These are phyloP conservation scores for Schizopora paradoxa DNA, from an alignment of 1,284 basidiomycete species.

Conservation along the genomic window DNA sequence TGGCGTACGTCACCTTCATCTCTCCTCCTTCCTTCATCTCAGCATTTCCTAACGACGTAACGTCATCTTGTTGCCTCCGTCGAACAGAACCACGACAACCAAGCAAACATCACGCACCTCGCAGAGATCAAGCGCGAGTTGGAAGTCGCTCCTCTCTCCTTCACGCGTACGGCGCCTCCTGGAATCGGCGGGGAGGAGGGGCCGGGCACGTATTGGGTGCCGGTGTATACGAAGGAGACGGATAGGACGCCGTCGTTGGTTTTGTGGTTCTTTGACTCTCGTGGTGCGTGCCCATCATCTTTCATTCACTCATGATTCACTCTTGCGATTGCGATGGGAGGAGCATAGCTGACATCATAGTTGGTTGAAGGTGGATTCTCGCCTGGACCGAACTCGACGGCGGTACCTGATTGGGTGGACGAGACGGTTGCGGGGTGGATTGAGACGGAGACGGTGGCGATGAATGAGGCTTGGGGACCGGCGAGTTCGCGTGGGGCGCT, in stretches of 20 bases:
- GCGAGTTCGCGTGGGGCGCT: conserved; percentile 45
- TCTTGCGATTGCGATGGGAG: too few species aligned
- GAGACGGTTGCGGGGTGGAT: conserved; percentile 57
- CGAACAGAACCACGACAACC: conserved; percentile 25
- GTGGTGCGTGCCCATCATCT: conserved; percentile 36
- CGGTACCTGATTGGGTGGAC: conserved; percentile 65
- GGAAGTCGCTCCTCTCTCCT: conserved; percentile 50
- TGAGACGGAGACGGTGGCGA: conserved; percentile 39
- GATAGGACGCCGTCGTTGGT: conserved; percentile 47
- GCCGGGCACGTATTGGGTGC: conserved; percentile 69
- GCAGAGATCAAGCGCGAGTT: conserved; percentile 26
- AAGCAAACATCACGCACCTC: conserved; percentile 29
- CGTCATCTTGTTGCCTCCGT: background rate
- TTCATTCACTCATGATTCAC: background rate
- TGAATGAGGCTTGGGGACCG: conserved; percentile 56
- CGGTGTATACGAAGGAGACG: conserved; percentile 35
- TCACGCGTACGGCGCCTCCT: conserved; percentile 51
- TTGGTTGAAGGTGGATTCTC: conserved; percentile 41
- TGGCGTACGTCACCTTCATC: conserved; percentile 26
- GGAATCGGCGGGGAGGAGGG: conserved; percentile 58
- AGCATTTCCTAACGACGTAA: background rate
- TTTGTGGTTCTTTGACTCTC: conserved; percentile 71
- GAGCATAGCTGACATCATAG: background rate
- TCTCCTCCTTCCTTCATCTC: conserved; percentile 19
- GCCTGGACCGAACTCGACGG: conserved; percentile 35